phyloP scores from a whole-genome alignment of 1,139 yeast species.

The Magnusiomyces suaveolens region DNA sequence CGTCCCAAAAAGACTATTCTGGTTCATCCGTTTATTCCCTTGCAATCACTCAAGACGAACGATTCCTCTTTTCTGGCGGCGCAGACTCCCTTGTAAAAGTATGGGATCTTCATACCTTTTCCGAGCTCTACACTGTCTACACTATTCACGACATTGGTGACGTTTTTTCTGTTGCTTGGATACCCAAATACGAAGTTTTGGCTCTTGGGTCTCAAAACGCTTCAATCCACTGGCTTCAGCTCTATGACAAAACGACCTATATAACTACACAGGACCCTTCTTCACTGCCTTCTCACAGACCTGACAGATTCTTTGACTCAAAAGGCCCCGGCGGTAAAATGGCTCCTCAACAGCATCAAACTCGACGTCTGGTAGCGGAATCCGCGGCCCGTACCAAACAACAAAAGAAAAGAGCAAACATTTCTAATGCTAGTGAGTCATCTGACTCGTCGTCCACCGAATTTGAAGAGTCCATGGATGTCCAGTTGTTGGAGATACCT shows the following conservation, averaged over 20 bases:
- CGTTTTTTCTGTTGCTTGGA: conserved; percentile 74
- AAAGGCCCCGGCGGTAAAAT: conserved; percentile 67
- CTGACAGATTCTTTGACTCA: conserved; percentile 83
- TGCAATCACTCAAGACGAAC: conserved; percentile 48
- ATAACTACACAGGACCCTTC: conserved; percentile 32
- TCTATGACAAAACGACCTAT: conserved; percentile 30
- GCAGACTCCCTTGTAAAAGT: conserved; percentile 82
- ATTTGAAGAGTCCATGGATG: neutral
- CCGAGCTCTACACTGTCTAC: conserved; percentile 57
- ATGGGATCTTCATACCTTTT: conserved; percentile 48
- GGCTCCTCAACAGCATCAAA: conserved; percentile 27
- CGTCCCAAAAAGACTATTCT: neutral
- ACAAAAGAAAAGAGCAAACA: conserved; percentile 1
- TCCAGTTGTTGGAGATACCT: conserved; percentile 53
- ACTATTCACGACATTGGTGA: conserved; percentile 87
- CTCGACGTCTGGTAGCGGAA: conserved; percentile 5
- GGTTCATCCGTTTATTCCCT: conserved; percentile 47
- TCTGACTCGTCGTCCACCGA: conserved; percentile 15
- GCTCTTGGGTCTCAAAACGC: conserved; percentile 92
- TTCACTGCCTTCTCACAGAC: conserved; percentile 68
- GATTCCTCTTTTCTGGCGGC: conserved; percentile 70
- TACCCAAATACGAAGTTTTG: conserved; percentile 48
- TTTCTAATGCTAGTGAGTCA: neutral
- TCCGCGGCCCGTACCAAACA: conserved; percentile 13
- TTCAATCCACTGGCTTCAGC: conserved; percentile 60